These are phyloP conservation scores for Westerdykella sp. DNA, from an alignment of 2,329 filamentous ascomycete genomes.

Conservation along the genomic window DNA sequence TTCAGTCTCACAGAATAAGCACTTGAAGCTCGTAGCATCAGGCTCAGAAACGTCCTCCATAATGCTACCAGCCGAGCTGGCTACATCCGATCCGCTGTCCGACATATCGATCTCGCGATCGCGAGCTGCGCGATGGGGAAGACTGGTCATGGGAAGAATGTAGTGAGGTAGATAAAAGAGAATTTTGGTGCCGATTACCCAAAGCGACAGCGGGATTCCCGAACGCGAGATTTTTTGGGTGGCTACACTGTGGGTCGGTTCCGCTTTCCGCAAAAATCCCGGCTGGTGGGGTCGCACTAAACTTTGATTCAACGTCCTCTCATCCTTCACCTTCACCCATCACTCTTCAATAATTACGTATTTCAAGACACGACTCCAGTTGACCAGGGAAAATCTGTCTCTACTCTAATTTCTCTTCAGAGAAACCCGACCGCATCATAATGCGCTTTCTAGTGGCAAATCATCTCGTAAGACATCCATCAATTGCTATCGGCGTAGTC, in stretches of 20 bases:
- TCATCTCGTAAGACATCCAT: no score
- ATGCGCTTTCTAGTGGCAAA: no score
- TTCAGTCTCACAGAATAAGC: conserved; percentile 31
- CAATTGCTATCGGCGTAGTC: no score
- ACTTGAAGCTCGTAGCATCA: conserved; percentile 32
- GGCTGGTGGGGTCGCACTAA: neutral
- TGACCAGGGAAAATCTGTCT: no score
- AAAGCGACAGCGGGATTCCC: conserved; percentile 59
- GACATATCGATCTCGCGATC: conserved; percentile 18
- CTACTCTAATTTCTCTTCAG: no score
- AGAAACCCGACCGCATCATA: no score
- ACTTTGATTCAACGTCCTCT: neutral
- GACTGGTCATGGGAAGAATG: neutral
- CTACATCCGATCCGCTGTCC: conserved; percentile 24
- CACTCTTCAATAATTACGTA: neutral
- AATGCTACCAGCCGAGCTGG: conserved; percentile 31
- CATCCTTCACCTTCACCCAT: neutral
- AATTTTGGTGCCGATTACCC: conserved; percentile 80
- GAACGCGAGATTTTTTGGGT: neutral
- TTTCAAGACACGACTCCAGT: no score
- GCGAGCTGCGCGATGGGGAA: neutral
- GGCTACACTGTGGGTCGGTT: neutral
- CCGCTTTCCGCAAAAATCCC: neutral
- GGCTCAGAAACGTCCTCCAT: conserved; percentile 32
- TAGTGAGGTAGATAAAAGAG: conserved; percentile 55